Base-by-base conservation (phyloP, 768 basidiomycete species). In the Naganishia vaughanmartiniae region DNA sequence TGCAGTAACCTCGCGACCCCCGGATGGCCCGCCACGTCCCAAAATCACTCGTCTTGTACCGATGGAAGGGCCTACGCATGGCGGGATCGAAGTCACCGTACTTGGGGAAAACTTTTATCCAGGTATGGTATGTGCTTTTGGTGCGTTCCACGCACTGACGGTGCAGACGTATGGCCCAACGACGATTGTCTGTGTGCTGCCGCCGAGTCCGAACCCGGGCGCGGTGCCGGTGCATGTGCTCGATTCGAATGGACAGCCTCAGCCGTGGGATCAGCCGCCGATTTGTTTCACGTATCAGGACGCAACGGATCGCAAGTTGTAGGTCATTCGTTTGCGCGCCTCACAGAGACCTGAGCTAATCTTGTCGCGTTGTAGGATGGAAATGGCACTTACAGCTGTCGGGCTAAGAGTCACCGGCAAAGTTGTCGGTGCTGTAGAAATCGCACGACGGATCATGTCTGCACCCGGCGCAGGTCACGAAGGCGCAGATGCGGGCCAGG, bases 361-460 rank as follows among this genome's bases (percentile, higher is more conserved):
- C 70, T 24, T 45, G 70, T 72, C 55, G 0, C 57, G 30, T 66
- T 75, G 33, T 75, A 94, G 92, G 74, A 94, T 97, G 92, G 94
- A 95, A 80, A 87, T 96, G 66, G 93, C 93, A 65, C 84, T 97
- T 4, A 93, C 95, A 77, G 92, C 95, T 17, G 93, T 97, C 21
- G 94, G 94, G 0, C 83, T 96, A 73, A 93, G 95, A 84, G 94
- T 96, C 91, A 95, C 93, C 0, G 93, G 93, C 57, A 90, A 93
- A 77, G 88, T 95, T 33, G 92, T 94, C 75, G 91, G 93, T 66
- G 93, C 93, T 2, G 89, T 91, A 81, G 90, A 92, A 70, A 90
- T 96, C 45, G 93, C 93, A 17, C 88, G 93, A 87, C 87, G 93
- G 34, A 96, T 96, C 73, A 72, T 72, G 91, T 96, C 34, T 89